phyloP scores from a whole-genome alignment of 805 yeast genomes.

The Zygoascus biomembranicola region DNA sequence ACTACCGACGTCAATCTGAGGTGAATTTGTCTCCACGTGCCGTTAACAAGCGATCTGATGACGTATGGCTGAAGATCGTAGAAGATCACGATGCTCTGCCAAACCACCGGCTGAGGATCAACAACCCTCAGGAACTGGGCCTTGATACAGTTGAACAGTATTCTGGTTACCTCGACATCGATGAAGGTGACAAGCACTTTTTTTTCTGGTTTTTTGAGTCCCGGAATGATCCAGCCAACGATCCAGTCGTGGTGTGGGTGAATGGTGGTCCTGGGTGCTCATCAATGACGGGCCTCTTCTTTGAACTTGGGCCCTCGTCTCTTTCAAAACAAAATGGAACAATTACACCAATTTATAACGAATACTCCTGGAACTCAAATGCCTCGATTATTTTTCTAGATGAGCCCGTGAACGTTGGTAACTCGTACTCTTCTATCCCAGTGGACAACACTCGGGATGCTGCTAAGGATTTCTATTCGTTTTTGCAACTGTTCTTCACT shows the following conservation, averaged over 20 bases:
- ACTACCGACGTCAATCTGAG: too few relatives aligned
- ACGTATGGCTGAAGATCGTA: neutral
- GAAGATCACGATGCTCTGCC: neutral
- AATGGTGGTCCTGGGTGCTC: too few relatives aligned
- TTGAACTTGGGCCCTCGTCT: slow-evolving; percentile 47
- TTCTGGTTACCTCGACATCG: slow-evolving; percentile 63
- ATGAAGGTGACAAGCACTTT: slow-evolving; percentile 74
- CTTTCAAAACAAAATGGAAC: slow-evolving; percentile 83
- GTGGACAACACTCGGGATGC: slow-evolving; percentile 68
- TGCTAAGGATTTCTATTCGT: slow-evolving; percentile 77
- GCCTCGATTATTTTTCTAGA: slow-evolving; percentile 87
- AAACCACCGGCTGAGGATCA: neutral
- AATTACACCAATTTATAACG: slow-evolving; percentile 66
- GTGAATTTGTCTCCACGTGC: neutral
- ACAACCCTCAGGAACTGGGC: neutral
- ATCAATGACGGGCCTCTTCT: too few relatives aligned
- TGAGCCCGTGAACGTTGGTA: slow-evolving; percentile 92
- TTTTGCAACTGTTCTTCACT: slow-evolving; percentile 73
- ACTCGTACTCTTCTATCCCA: slow-evolving; percentile 65
- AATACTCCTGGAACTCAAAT: slow-evolving; percentile 82
- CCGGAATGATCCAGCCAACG: too few relatives aligned
- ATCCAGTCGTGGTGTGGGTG: too few relatives aligned
- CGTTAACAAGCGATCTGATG: neutral
- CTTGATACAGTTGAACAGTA: slow-evolving; percentile 64
- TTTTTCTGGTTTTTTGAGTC: slow-evolving; percentile 3